phyloP scores from a whole-genome alignment of 2,329 filamentous ascomycete species.

The Tothia fuscella region DNA sequence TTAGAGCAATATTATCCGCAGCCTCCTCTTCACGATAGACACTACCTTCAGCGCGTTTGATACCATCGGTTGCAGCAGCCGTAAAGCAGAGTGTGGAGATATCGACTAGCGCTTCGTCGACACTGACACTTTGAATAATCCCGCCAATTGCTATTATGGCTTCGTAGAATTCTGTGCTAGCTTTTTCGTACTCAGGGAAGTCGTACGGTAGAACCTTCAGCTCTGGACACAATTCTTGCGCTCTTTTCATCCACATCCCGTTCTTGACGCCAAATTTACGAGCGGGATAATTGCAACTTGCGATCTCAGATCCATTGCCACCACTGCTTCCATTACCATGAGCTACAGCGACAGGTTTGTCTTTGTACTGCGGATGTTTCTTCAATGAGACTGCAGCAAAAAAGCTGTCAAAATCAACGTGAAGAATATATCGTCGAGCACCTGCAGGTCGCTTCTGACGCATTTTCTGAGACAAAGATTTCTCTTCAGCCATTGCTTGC shows the following conservation, averaged over 20 bases:
- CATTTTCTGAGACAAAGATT: constrained; percentile 38
- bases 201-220: constrained; percentile 91
- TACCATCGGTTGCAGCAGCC: constrained; percentile 54
- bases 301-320: constrained; percentile 76
- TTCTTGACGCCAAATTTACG: constrained; percentile 82
- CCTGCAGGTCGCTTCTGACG: constrained; percentile 47
- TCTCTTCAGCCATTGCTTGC: constrained; percentile 67
- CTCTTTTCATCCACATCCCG: constrained; percentile 98
- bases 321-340: constrained; percentile 76
- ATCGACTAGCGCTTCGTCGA: constrained; percentile 89
- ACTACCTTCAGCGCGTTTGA: constrained; percentile 52
- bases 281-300: constrained; percentile 92
- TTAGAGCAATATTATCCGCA: constrained; percentile 57
- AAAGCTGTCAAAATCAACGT: constrained; percentile 97
- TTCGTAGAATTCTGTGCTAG: constrained; percentile 78
- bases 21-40: constrained; percentile 68
- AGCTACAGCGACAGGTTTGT: constrained; percentile 78
- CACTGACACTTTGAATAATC: constrained; percentile 86
- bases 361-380: constrained; percentile 58
- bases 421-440: constrained; percentile 70
- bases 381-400: constrained; percentile 88
- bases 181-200: constrained; percentile 87
- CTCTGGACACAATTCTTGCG: constrained; percentile 69
- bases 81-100: constrained; percentile 58
- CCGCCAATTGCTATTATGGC: constrained; percentile 69